These are phyloP conservation scores for Prunus dulcis DNA, from an alignment of 306 rosid species.

Conservation along the genomic window DNA sequence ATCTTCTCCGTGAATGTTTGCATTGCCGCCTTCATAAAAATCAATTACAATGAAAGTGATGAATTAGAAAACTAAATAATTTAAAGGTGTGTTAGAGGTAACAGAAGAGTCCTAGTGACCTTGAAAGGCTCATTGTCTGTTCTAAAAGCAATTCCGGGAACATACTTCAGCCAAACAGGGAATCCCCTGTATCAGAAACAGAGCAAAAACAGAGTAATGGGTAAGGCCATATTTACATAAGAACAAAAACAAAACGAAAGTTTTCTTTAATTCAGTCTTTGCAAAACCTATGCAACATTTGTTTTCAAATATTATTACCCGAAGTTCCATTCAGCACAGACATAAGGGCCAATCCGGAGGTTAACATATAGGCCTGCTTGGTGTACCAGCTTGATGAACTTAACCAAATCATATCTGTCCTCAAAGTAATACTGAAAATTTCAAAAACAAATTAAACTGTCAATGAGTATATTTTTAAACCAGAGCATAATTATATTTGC, in stretches of 20 bases:
- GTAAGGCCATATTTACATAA: background rate
- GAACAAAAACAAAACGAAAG: background rate
- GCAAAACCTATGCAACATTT: no score
- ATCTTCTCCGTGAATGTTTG: constrained; percentile 74
- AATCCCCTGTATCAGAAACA: constrained; percentile 67
- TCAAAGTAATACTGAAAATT: constrained; percentile 77
- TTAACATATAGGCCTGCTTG: constrained; percentile 85
- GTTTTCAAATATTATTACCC: constrained; percentile 50
- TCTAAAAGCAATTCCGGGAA: constrained; percentile 81
- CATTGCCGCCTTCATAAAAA: constrained; percentile 69
- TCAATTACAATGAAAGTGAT: constrained; percentile 8
- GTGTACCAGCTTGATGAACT: constrained; percentile 81
- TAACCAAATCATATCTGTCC: constrained; percentile 82
- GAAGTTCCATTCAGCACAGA: constrained; percentile 96
- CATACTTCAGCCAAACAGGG: constrained; percentile 97
- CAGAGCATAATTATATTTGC: background rate
- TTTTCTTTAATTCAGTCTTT: no score
- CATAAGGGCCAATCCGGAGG: constrained; percentile 92
- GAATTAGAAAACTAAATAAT: background rate
- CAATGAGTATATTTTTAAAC: background rate
- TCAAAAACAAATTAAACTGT: background rate
- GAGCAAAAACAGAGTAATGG: constrained; percentile 38
- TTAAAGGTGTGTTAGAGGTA: background rate
- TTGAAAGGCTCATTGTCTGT: constrained; percentile 91
- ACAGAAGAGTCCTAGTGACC: constrained; percentile 23